Base-by-base conservation (phyloP, 768 basidiomycete genomes). In the Psilocybe sp. region DNA sequence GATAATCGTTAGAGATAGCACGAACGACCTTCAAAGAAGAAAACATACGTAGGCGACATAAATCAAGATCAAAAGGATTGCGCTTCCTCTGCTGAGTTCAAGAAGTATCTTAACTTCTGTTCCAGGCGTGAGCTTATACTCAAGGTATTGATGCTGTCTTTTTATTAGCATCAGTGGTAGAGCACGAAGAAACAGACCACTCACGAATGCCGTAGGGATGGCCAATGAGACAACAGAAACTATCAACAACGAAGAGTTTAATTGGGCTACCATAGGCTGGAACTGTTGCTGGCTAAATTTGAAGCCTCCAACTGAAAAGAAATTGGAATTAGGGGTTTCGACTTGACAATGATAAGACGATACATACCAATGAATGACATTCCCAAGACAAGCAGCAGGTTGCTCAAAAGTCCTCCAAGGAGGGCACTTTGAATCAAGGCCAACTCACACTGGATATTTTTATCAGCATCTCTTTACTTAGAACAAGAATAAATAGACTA, bases 381-480 rank as follows among this genome's bases (percentile, higher is more conserved):
- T 84, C 93, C 49, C 79, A 92, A 64, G 76, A 94, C 71, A 79
- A 95, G 75, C 80, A 94, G 76, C 83, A 94, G 65, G 83, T 94
- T 66, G 53, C 76, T 78, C 36, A 82, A 52, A 28, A 80, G 70
- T 18, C 76, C 77, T 38, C 80, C 80, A 11, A 80, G 68, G 7
- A 80, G 61, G 3, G 74, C 72, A 39, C 77, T 77, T 53, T 80
- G 80, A 14, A 80, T 78, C 28, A 80, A 69, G 41, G 74, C 74
- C 4, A 81, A 64, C 58, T 81, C 75, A 57, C 77, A 78, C 75
- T 77, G 48, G 19, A 63, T 59, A 40, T 14, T 6, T 49, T 12
- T 7, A 43, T 46, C 20, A 49, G 36, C 13, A 47, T 8, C 15
- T 36, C 2, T 2, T 44, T 11, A 36, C 19, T 12, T 18, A 11